A percentile compares a stretch with the other conserved stretches of the same genome.
Evolutionary conservation across 257 asterid genomes (phyloP).

Genomic region (Solanum paucissectum): DNA sequence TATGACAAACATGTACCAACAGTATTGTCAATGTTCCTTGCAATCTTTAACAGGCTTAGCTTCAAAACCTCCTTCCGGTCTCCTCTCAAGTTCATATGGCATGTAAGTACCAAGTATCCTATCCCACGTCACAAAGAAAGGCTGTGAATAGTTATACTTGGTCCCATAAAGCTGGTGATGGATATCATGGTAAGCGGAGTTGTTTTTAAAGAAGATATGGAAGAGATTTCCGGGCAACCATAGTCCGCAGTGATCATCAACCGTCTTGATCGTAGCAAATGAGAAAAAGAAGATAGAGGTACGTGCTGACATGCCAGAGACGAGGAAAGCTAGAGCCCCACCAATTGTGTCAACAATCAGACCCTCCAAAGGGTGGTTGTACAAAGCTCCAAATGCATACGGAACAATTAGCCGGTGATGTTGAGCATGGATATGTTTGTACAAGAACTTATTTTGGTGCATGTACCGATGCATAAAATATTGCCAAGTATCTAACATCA

Average conservation of each 20-base stretch:
- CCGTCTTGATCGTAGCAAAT: constrained; percentile 81
- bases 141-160: constrained; percentile 84
- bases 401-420: constrained; percentile 88
- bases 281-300: constrained; percentile 86
- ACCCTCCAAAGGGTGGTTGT: constrained; percentile 93
- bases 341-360: constrained; percentile 79
- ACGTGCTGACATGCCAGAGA: constrained; percentile 88
- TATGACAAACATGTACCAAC: constrained; percentile 2
- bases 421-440: constrained; percentile 77
- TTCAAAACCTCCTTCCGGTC: constrained; percentile 67
- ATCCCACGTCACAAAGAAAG: constrained; percentile 89
- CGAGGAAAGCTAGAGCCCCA: constrained; percentile 73
- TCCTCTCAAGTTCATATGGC: constrained; percentile 76
- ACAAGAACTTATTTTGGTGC: constrained; percentile 88
- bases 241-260: constrained; percentile 85
- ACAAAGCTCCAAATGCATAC: constrained; percentile 78
- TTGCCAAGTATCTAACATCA: constrained; percentile 82
- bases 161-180: constrained; percentile 87
- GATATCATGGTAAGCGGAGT: constrained; percentile 83
- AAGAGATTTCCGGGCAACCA: constrained; percentile 86
- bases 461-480: constrained; percentile 88
- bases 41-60: constrained; percentile 59
- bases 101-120: constrained; percentile 70
- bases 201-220: constrained; percentile 59
- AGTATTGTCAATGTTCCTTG: constrained; percentile 36